Conservation (phyloP, 176 grass and related monocot genomes). For the Oryza glumipatula region DNA sequence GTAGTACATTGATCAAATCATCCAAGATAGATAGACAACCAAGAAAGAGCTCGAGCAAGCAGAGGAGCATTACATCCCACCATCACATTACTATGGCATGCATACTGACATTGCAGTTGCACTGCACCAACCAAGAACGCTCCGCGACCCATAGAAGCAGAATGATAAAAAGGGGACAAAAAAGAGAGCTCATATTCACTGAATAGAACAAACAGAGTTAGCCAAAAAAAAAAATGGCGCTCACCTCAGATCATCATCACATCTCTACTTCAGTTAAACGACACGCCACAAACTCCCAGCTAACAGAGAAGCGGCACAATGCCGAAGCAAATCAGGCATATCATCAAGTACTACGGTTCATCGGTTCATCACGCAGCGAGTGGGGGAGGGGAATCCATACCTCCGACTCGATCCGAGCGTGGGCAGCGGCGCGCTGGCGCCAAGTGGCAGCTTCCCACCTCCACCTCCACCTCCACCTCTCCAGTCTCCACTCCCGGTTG, state of each 20-base stretch:
- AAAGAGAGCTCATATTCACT: neutral
- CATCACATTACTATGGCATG: neutral
- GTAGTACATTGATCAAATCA: constrained; percentile 8
- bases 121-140: neutral
- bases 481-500: neutral
- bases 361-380: too few relatives aligned
- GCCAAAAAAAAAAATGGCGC: too few relatives aligned
- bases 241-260: too few relatives aligned
- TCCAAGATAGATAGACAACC: neutral
- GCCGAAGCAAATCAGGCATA: too few relatives aligned
- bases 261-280: too few relatives aligned
- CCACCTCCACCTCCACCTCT: neutral
- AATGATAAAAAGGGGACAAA: neutral
- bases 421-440: constrained; percentile 11
- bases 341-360: too few relatives aligned
- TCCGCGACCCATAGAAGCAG: neutral
- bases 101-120: neutral
- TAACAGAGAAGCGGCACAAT: too few relatives aligned
- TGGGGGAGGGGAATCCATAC: neutral
- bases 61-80: neutral
- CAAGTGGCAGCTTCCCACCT: constrained; percentile 44
- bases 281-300: too few relatives aligned
- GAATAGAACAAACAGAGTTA: neutral
- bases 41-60: neutral
- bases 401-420: neutral